phyloP scores from a whole-genome alignment of 2,329 filamentous ascomycete genomes.

The Blastomyces silverae region DNA sequence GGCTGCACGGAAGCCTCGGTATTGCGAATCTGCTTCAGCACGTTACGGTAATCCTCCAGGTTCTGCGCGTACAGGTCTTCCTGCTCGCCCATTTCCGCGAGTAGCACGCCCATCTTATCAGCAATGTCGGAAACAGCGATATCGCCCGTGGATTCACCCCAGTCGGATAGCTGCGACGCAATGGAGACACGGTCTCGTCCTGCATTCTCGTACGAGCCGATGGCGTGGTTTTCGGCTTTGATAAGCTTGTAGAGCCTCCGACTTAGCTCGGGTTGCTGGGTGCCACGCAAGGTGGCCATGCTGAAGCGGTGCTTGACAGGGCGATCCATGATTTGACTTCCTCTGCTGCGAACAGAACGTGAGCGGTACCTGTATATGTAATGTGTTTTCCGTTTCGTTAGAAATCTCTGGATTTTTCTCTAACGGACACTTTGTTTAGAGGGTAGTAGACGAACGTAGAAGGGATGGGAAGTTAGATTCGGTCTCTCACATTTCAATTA shows the following conservation, averaged over 20 bases:
- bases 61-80: conserved; percentile 82
- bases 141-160: conserved; percentile 88
- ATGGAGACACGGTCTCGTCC: conserved; percentile 77
- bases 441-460: neutral
- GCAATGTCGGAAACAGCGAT: conserved; percentile 82
- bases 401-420: neutral
- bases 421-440: neutral
- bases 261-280: conserved; percentile 78
- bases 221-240: conserved; percentile 88
- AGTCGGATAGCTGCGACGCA: conserved; percentile 86
- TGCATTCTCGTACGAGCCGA: conserved; percentile 75
- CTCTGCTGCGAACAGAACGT: conserved; percentile 33
- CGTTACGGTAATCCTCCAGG: conserved; percentile 72
- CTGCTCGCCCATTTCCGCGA: conserved; percentile 89
- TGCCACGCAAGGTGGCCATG: conserved; percentile 77
- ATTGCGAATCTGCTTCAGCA: conserved; percentile 89
- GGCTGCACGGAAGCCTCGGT: conserved; percentile 95
- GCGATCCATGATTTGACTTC: conserved; percentile 30
- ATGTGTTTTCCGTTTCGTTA: neutral
- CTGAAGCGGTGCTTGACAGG: conserved; percentile 64
- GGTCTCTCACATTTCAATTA: conserved; percentile 4
- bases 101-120: conserved; percentile 89
- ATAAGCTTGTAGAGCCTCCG: conserved; percentile 86
- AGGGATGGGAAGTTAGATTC: neutral
- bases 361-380: conserved; percentile 37